phyloP scores from a whole-genome alignment of 2,329 filamentous ascomycete genomes.

The Emydomyces testavorans region DNA sequence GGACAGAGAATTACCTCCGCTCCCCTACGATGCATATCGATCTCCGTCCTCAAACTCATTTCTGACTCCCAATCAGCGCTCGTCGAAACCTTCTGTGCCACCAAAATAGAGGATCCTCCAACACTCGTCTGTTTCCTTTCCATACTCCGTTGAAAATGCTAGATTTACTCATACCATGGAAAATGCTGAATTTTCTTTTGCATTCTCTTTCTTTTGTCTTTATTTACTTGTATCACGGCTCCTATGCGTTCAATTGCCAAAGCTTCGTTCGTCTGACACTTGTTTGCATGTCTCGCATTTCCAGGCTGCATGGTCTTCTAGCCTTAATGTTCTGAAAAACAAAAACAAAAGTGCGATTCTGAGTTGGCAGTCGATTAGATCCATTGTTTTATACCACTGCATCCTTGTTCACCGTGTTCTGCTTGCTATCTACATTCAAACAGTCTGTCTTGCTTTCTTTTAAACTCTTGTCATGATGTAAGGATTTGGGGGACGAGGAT shows the following conservation, averaged over 20 bases:
- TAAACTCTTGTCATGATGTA: slow-evolving; percentile 1
- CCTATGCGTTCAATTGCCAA: slow-evolving; percentile 1
- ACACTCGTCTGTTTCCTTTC: not conserved
- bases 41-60: not conserved
- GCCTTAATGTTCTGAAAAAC: not conserved
- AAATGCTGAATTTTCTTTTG: slow-evolving; percentile 3
- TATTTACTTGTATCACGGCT: not conserved
- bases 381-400: not conserved
- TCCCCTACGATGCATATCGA: slow-evolving; percentile 1
- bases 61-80: not conserved
- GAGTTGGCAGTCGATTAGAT: not conserved
- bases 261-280: not conserved
- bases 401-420: not conserved
- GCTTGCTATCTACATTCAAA: not conserved
- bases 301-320: not conserved
- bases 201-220: not conserved
- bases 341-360: slow-evolving; percentile 1
- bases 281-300: not conserved
- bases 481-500: not conserved
- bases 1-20: slow-evolving; percentile 9
- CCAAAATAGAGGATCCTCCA: slow-evolving; percentile 1
- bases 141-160: not conserved
- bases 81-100: not conserved
- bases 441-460: not conserved
- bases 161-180: slow-evolving; percentile 3